Evolutionary conservation across 2,329 filamentous ascomycete species (phyloP).

Genomic region (Pyrenochaeta sp.): DNA sequence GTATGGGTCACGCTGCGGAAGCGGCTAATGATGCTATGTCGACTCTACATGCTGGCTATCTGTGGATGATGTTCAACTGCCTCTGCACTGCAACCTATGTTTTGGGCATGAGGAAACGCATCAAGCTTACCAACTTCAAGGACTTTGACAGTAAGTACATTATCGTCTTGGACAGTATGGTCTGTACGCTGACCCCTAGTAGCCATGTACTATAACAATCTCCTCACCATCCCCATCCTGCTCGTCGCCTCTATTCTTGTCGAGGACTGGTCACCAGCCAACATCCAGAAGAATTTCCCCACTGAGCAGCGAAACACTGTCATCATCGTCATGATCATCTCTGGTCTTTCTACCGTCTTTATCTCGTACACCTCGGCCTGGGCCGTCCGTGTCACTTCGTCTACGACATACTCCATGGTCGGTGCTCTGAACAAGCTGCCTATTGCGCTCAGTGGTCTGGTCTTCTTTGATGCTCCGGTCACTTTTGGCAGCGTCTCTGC

Average conservation of each 20-base stretch:
- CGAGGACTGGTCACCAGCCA: conserved; percentile 91
- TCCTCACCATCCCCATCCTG: conserved; percentile 93
- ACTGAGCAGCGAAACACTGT: conserved; percentile 79
- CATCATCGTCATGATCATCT: conserved; percentile 90
- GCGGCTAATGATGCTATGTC: conserved; percentile 80
- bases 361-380: conserved; percentile 99
- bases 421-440: conserved; percentile 98
- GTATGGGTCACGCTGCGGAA: conserved; percentile 59
- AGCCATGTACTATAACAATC: conserved; percentile 99
- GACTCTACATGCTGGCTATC: conserved; percentile 91
- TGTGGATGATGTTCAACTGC: conserved; percentile 98
- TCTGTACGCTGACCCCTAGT: conserved; percentile 18
- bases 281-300: conserved; percentile 89
- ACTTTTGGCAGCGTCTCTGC: conserved; percentile 92
- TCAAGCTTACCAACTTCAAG: conserved; percentile 99
- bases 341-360: conserved; percentile 90
- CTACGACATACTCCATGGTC: conserved; percentile 98
- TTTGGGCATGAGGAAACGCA: conserved; percentile 94
- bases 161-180: not conserved
- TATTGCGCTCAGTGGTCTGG: conserved; percentile 86
- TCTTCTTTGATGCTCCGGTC: conserved; percentile 95
- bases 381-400: conserved; percentile 97
- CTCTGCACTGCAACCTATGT: conserved; percentile 92
- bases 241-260: conserved; percentile 80
- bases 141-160: conserved; percentile 94